A percentile compares a stretch with the other conserved stretches of the same genome.
Conservation (phyloP, 345 rosid genomes). For the Arabidopsis suecica region DNA sequence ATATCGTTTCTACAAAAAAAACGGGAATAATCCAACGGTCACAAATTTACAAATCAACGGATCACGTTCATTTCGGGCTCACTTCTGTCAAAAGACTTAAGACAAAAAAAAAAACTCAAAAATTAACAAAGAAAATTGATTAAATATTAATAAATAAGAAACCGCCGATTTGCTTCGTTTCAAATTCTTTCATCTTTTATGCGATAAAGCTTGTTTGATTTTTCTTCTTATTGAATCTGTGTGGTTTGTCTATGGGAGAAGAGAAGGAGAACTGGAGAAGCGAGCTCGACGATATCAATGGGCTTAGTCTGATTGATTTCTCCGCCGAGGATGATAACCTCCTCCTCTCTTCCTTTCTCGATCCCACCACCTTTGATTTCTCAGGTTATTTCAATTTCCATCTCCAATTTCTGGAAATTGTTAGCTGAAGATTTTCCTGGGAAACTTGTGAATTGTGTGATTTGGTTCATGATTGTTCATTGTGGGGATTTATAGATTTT, state of each 20-base stretch:
- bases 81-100: slow-evolving; percentile 10
- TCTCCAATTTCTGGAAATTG: neutral
- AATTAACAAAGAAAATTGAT: neutral
- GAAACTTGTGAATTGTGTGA: neutral
- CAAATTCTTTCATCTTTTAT: slow-evolving; percentile 43
- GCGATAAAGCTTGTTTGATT: neutral
- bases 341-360: slow-evolving; percentile 52
- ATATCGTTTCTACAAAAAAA: neutral
- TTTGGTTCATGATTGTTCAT: neutral
- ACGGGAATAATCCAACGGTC: slow-evolving; percentile 27
- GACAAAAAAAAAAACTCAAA: neutral
- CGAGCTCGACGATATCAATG: slow-evolving; percentile 46
- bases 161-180: slow-evolving; percentile 67
- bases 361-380: slow-evolving; percentile 36
- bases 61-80: neutral
- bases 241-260: slow-evolving; percentile 55
- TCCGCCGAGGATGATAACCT: slow-evolving; percentile 78
- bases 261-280: slow-evolving; percentile 43
- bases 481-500: too few species aligned
- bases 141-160: slow-evolving; percentile 27
- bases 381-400: slow-evolving; percentile 45
- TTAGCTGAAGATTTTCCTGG: too few species aligned
- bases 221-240: slow-evolving; percentile 14
- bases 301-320: slow-evolving; percentile 72
- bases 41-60: neutral